Percentiles rank a stretch among this genome's conserved stretches.
phyloP scores from a whole-genome alignment of 768 basidiomycete species.

The Candolleomyces eurysporus region DNA sequence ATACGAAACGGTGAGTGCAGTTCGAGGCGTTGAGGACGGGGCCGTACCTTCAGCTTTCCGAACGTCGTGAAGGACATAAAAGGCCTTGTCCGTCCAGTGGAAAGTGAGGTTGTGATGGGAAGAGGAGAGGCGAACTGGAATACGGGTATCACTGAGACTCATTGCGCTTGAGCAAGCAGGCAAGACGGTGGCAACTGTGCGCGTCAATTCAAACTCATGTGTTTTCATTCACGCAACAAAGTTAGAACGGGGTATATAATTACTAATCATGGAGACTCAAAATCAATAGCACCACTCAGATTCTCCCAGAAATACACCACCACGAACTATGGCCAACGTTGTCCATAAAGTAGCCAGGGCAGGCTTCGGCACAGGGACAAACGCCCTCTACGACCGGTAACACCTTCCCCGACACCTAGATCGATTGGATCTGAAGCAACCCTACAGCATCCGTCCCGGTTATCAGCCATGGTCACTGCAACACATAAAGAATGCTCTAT shows the following conservation, averaged over 20 bases:
- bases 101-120: constrained; percentile 9
- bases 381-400: constrained; percentile 77
- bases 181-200: no score
- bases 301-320: constrained; percentile 6
- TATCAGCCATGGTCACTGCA: constrained; percentile 67
- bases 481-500: constrained; percentile 53
- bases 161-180: background rate
- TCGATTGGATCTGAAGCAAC: background rate
- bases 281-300: background rate
- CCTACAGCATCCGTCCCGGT: constrained; percentile 70
- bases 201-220: no score
- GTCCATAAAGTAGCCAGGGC: constrained; percentile 67
- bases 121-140: constrained; percentile 7
- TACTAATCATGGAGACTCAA: background rate
- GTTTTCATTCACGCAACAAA: no score
- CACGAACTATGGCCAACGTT: constrained; percentile 19
- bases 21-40: no score
- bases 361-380: constrained; percentile 81
- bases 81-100: constrained; percentile 7
- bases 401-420: background rate
- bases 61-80: constrained; percentile 9
- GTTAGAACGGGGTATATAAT: background rate
- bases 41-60: constrained; percentile 8
- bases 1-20: background rate
- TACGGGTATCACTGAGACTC: constrained; percentile 5